Base-by-base conservation (phyloP, 345 rosid species). In the Eucalyptus melliodora region DNA sequence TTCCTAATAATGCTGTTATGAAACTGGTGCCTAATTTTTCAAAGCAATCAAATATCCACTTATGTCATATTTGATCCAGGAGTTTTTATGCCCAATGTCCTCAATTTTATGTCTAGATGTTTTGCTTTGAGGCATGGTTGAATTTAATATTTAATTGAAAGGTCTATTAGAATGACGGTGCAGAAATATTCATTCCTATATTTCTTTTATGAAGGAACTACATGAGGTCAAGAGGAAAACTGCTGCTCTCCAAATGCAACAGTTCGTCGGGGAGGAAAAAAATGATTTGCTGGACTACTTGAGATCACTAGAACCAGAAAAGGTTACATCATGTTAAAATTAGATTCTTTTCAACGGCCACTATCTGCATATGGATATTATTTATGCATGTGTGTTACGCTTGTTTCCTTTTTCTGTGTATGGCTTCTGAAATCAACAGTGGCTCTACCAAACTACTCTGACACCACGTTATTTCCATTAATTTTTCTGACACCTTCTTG, bases 241-340 rank as follows among this genome's bases (percentile, higher is more conserved):
- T 88, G 97, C 96, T 88, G 99, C 99, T 89, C 96, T 97, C 91
- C 99, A 97, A 90, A 97, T 97, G 99, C 99, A 97, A 90, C 99
- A 96, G 90, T 97, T 97, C 93, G 99, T 97, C 86, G 98, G 99
- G 1, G 99, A 97, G 95, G 99, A 97, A 94, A 96, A 95, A 95
- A 97, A 97, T 90, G 99, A 97, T 94, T 91, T 97, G 90, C 92
- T 97, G 90, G 99, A 97, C 94, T 97, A 97, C 92, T 93, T 97
- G 92, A 94, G 99, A 92, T 97, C 99, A 12, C 90, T 97, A 87
- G 95, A 95, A 91, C 99, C 99, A 51, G 99, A 97, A 92, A 97
- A 97, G 99, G 99, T 97, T 88, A 83, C 26, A 11, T 23, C 80
- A 77, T 89, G 67, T 55, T 67, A 80, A 7, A 34, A 42, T 60